Percentiles rank a stretch among this genome's conserved stretches.
Conservation (phyloP, 495 filamentous ascomycete genomes). For the Aspergillus nidulans region DNA sequence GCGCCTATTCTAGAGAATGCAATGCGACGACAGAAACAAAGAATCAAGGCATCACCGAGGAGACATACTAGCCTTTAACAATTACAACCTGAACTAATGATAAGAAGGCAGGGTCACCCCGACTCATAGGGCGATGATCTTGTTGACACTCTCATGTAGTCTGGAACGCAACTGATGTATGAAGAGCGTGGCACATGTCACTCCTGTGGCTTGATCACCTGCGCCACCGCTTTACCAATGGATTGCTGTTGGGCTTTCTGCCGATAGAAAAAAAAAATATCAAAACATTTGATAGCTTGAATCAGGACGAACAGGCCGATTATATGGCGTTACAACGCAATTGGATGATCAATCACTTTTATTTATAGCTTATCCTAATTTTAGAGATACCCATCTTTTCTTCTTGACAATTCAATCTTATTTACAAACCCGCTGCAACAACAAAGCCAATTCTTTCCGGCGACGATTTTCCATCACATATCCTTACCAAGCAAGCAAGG, state of each 20-base stretch:
- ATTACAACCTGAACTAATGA: no score
- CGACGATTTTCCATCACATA: not conserved
- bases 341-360: no score
- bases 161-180: slow-evolving; percentile 3
- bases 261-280: slow-evolving; percentile 15
- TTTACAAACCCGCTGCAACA: not conserved
- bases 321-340: no score
- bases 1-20: not conserved
- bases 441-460: not conserved
- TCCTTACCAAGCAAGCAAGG: not conserved
- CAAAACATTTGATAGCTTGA: not conserved
- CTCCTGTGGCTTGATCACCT: slow-evolving; percentile 12
- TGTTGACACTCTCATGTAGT: not conserved
- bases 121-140: no score
- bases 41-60: no score
- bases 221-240: slow-evolving; percentile 14
- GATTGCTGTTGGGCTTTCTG: slow-evolving; percentile 3
- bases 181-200: slow-evolving; percentile 10
- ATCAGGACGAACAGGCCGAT: no score
- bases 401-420: no score
- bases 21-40: not conserved
- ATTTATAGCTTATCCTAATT: no score
- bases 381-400: no score
- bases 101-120: no score
- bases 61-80: no score